phyloP scores from a whole-genome alignment of 345 rosid genomes.

The Cardamine resedifolia region DNA sequence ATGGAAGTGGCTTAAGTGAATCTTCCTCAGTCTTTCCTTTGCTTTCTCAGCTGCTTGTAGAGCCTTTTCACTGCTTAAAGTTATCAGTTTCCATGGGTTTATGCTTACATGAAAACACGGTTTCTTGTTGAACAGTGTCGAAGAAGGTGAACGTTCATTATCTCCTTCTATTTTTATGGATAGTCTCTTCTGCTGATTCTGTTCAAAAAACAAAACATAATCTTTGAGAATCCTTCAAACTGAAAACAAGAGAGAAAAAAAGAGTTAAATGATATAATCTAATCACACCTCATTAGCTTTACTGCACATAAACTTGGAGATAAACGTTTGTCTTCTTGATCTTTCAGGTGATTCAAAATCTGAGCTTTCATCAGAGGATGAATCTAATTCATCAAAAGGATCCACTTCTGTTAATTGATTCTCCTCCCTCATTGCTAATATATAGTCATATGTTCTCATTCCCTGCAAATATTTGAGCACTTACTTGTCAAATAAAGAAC shows the following conservation, averaged over 20 bases:
- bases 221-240: not conserved
- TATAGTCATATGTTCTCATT: slow-evolving; percentile 92
- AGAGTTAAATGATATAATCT: not conserved
- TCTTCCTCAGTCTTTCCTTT: slow-evolving; percentile 62
- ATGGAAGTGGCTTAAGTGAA: slow-evolving; percentile 71
- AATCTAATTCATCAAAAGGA: slow-evolving; percentile 84
- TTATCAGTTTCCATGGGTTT: slow-evolving; percentile 84
- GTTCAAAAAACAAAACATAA: slow-evolving; percentile 16
- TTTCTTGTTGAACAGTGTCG: slow-evolving; percentile 55
- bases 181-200: slow-evolving; percentile 58
- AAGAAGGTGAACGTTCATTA: slow-evolving; percentile 44
- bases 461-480: slow-evolving; percentile 35
- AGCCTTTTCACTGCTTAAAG: slow-evolving; percentile 82
- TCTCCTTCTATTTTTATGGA: slow-evolving; percentile 73
- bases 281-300: slow-evolving; percentile 70
- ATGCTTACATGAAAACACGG: slow-evolving; percentile 72
- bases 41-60: slow-evolving; percentile 91
- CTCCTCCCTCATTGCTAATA: slow-evolving; percentile 92
- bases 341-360: slow-evolving; percentile 84
- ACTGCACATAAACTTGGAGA: slow-evolving; percentile 66
- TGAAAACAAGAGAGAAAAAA: not conserved
- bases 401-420: too few relatives aligned
- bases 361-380: slow-evolving; percentile 71
- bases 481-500: slow-evolving; percentile 22
- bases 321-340: slow-evolving; percentile 41